Evolutionary conservation across 345 rosid genomes (phyloP).

Genomic region (Camelina neglecta): DNA sequence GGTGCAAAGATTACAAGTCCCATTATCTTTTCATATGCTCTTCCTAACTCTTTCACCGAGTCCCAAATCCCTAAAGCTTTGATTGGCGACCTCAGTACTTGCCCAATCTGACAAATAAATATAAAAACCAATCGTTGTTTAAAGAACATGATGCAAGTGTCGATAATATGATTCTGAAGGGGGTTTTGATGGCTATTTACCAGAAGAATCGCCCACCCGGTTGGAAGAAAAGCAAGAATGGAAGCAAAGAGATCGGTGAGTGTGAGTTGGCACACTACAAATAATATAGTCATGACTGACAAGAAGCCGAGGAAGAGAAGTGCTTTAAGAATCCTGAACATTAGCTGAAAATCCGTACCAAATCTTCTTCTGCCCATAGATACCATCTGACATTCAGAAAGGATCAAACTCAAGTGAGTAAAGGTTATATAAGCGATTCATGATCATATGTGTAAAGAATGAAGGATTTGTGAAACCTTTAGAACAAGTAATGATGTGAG

Average conservation of each 20-base stretch:
- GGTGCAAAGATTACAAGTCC: constrained; percentile 73
- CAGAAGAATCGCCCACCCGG: constrained; percentile 93
- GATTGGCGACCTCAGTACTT: constrained; percentile 60
- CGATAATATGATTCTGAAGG: not conserved
- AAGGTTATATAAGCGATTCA: not conserved
- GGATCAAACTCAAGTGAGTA: not conserved
- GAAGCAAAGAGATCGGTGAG: constrained; percentile 76
- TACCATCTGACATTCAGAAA: constrained; percentile 60
- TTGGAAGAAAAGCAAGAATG: constrained; percentile 75
- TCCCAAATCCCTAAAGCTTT: constrained; percentile 71
- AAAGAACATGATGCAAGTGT: constrained; percentile 12
- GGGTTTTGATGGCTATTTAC: constrained; percentile 49
- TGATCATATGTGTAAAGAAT: constrained; percentile 5
- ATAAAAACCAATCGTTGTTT: not conserved
- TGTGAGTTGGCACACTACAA: constrained; percentile 68
- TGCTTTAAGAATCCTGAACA: constrained; percentile 94
- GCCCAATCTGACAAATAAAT: constrained; percentile 58
- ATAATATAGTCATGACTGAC: constrained; percentile 81
- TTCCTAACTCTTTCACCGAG: constrained; percentile 76
- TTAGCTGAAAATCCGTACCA: constrained; percentile 78
- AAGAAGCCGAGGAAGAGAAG: constrained; percentile 85
- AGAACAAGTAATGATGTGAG: constrained; percentile 64
- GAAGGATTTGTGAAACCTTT: constrained; percentile 59
- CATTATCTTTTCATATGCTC: constrained; percentile 86
- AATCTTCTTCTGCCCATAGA: constrained; percentile 85